Base-by-base conservation (phyloP, 257 asterid species). In the Ajuga chamaepitys region DNA sequence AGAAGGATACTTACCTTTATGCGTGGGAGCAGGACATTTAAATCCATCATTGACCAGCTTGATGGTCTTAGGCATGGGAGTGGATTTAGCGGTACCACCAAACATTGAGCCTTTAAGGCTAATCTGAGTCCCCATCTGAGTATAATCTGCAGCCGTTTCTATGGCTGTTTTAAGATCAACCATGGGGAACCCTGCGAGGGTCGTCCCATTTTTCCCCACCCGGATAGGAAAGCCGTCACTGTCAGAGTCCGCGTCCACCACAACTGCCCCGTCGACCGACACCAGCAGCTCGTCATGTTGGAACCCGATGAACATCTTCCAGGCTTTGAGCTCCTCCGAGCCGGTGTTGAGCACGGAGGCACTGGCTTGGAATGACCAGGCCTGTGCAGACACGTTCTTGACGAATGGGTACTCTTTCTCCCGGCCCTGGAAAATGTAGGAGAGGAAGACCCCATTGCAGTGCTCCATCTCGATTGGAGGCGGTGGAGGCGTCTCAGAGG, bases 81-180 rank as follows among this genome's bases (percentile, higher is more conserved):
- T 75, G 0, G 4, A 12, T 58, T 30, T 65, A 28, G 28, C 63
- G 60, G 41, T 16, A 13, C 86, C 73, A 24, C 99, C 99, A 24
- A 90, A 94, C 51, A 66, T 77, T 2, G 97, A 88, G 6, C 99
- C 99, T 67, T 76, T 88, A 1, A 94, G 57, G 12, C 65, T 73
- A 7, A 89, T 62, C 76, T 81, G 72, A 1, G 58, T 90, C 67
- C 78, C 84, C 88, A 88, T 86, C 82, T 88, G 95, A 21, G 77
- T 37, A 6, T 44, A 69, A 67, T 94, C 97, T 0, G 81, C 83
- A 0, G 99, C 99, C 0, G 99, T 94, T 1, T 94, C 99, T 12
- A 94, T 90, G 7, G 99, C 97, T 0, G 99, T 94, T 50, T 86
- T 80, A 53, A 93, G 69, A 74, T 93, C 99, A 0, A 90, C 10